Evolutionary conservation across 768 basidiomycete species (phyloP).

Genomic region (Termitomyces sp.): DNA sequence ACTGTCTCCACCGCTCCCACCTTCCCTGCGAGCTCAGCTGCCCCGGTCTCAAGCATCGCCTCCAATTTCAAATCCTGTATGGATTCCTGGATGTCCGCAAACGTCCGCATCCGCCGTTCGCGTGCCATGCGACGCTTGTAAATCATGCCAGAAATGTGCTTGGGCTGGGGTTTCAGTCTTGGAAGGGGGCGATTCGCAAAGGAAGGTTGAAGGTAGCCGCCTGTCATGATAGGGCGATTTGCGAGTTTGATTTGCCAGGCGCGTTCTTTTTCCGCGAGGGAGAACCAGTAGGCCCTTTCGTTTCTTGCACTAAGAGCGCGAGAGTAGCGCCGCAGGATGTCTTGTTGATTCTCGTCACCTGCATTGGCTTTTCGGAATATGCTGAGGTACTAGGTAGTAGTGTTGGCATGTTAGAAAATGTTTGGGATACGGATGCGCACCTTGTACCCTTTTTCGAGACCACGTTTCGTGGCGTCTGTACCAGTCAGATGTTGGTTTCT

Average conservation of each 20-base stretch:
- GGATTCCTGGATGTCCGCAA: conserved; percentile 26
- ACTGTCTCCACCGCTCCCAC: background rate
- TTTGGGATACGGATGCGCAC: conserved; percentile 30
- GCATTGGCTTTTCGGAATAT: conserved; percentile 48
- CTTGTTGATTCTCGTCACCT: conserved; percentile 46
- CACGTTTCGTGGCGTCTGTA: conserved; percentile 40
- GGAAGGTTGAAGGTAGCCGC: conserved; percentile 63
- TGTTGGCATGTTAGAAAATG: background rate
- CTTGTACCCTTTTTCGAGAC: conserved; percentile 53
- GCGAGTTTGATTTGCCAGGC: conserved; percentile 52
- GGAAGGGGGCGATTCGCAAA: conserved; percentile 70
- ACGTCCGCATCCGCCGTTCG: conserved; percentile 38
- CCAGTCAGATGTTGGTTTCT: conserved; percentile 51
- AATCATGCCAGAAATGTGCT: conserved; percentile 70
- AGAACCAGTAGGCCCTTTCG: conserved; percentile 45
- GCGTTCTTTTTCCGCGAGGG: conserved; percentile 44
- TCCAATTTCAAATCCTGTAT: conserved; percentile 31
- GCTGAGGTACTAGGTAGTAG: conserved; percentile 50
- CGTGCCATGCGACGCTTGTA: conserved; percentile 33
- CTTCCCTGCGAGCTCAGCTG: conserved; percentile 8
- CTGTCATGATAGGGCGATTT: conserved; percentile 68
- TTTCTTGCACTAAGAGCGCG: conserved; percentile 48
- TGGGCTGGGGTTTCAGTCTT: conserved; percentile 76
- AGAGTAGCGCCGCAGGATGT: conserved; percentile 55
- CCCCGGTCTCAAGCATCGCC: conserved; percentile 30